A percentile compares a stretch with the other conserved stretches of the same genome.
Conservation (phyloP, 1,139 yeast genomes). For the Hansenula lynferdii region DNA sequence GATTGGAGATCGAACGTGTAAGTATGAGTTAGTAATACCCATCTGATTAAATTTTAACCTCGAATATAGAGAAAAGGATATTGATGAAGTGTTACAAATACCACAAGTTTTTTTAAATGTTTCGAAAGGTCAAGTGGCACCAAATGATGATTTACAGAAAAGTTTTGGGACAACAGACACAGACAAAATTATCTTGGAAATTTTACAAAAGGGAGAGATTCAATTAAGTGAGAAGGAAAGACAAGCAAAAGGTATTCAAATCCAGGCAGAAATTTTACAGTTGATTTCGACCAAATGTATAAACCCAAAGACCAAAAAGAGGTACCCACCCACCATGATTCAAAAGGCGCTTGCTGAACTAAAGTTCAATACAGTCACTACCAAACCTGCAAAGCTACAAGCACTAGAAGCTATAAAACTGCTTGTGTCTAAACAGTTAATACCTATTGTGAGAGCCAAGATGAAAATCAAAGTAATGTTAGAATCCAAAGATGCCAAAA, state of each 20-base stretch:
- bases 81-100: conserved; percentile 93
- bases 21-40: no score
- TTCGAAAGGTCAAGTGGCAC: conserved; percentile 92
- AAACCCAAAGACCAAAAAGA: conserved; percentile 81
- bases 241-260: conserved; percentile 65
- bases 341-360: conserved; percentile 80
- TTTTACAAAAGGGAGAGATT: conserved; percentile 85
- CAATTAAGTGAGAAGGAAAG: conserved; percentile 94
- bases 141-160: conserved; percentile 72
- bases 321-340: conserved; percentile 93
- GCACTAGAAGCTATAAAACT: conserved; percentile 89
- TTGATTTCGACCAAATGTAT: conserved; percentile 88
- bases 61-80: conserved; percentile 71
- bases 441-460: conserved; percentile 92
- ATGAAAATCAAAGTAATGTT: conserved; percentile 74
- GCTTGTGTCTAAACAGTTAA: conserved; percentile 69
- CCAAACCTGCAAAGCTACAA: conserved; percentile 78
- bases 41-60: no score
- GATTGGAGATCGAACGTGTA: conserved; percentile 82
- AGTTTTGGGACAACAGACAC: conserved; percentile 75
- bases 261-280: conserved; percentile 78
- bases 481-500: conserved; percentile 45
- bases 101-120: conserved; percentile 94
- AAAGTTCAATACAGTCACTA: conserved; percentile 76
- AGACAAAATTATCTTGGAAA: conserved; percentile 72